Evolutionary conservation across 495 filamentous ascomycete species (phyloP), one percentile per base, ranked within the genome.

Genomic region (Podospora appendiculata): DNA sequence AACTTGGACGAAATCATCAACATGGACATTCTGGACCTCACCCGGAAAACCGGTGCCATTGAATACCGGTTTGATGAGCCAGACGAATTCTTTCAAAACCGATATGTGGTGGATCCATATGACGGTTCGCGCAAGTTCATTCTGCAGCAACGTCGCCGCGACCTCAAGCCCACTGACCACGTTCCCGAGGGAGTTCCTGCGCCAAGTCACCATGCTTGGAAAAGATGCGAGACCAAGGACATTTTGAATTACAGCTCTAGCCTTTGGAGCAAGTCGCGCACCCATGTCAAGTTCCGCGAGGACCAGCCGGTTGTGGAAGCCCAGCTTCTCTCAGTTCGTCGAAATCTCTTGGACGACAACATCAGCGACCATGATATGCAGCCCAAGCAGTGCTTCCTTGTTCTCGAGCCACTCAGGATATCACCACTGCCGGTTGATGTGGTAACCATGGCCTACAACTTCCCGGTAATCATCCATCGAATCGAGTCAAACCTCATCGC

Each of bases 391-490:
- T 81, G 78, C 52, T 79, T 68, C 47, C 32, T 81, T 3, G 61
- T 79, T 35, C 63, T 79, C 10, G 70, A 79, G 52, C 68, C 70
- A 0, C 49, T 96, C 36, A 80, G 65, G 11, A 78, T 96, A 25
- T 98, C 93, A 9, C 70, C 80, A 83, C 70, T 96, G 19, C 81
- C 87, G 4, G 67, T 84, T 3, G 61, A 75, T 13, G 63, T 85
- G 17, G 83, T 85, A 6, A 75, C 80, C 35, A 87, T 77, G 84
- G 78, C 68, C 53, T 90, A 76, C 66, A 75, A 78, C 14, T 85
- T 96, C 54, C 92, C 93, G 2, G 84, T 89, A 3, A 87, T 95
- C 19, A 87, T 95, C 32, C 85, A 85, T 55, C 80, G 89, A 9
- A 61, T 96, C 4, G 90, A 98, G 53, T 83, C 85, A 0, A 88